Evolutionary conservation across 352 stramenopile species (phyloP).

Genomic region (Phytophthora citricola): DNA sequence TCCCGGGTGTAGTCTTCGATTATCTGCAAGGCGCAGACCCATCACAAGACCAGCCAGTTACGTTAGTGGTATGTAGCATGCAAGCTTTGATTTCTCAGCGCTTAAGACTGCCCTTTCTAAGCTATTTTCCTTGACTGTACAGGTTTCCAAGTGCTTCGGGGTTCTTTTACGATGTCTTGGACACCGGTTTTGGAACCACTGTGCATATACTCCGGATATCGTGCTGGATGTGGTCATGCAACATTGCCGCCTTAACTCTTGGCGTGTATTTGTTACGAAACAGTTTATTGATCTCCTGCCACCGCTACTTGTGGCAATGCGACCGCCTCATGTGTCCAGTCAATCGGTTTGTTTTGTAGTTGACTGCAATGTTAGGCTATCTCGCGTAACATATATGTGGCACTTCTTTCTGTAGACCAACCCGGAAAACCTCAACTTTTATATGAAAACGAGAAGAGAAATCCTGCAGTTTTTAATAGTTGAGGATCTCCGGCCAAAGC

Average conservation of each 20-base stretch:
- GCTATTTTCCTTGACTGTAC: background rate
- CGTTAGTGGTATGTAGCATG: slow-evolving; percentile 65
- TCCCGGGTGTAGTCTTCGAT: slow-evolving; percentile 88
- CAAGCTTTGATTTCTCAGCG: background rate
- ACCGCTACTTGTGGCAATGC: slow-evolving; percentile 69
- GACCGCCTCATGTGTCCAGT: slow-evolving; percentile 59
- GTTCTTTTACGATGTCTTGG: slow-evolving; percentile 77
- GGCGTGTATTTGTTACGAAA: slow-evolving; percentile 83
- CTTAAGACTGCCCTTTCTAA: background rate
- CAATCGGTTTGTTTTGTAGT: slow-evolving; percentile 32
- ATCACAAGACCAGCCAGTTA: slow-evolving; percentile 71
- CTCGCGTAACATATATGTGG: slow-evolving; percentile 3
- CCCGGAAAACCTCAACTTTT: slow-evolving; percentile 57
- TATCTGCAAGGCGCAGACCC: slow-evolving; percentile 81
- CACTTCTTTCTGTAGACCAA: slow-evolving; percentile 40
- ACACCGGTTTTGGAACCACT: slow-evolving; percentile 87
- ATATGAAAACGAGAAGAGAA: slow-evolving; percentile 61
- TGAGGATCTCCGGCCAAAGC: slow-evolving; percentile 43
- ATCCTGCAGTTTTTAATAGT: slow-evolving; percentile 72
- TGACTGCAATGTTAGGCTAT: background rate
- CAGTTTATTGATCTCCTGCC: slow-evolving; percentile 81
- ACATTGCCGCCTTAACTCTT: slow-evolving; percentile 66
- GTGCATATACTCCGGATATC: slow-evolving; percentile 64
- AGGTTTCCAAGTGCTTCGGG: slow-evolving; percentile 86
- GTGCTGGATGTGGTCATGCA: slow-evolving; percentile 78